Conservation (phyloP, 768 basidiomycete species). For the Boletales sp. region DNA sequence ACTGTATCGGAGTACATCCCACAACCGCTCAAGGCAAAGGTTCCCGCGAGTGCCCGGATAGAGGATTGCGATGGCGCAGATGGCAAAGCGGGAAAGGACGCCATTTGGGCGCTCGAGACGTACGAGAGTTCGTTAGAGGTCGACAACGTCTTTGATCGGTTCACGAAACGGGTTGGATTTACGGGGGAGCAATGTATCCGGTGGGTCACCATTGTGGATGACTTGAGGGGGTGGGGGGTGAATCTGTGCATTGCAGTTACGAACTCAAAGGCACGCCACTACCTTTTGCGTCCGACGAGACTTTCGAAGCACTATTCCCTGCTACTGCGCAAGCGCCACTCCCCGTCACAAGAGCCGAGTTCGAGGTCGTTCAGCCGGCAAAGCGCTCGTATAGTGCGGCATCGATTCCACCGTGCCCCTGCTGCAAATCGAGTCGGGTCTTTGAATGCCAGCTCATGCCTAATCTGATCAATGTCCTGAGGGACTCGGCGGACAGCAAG, state of each 20-base stretch:
- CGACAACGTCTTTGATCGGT: conserved; percentile 85
- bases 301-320: conserved; percentile 76
- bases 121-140: conserved; percentile 80
- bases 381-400: conserved; percentile 54
- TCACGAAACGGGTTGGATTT: conserved; percentile 64
- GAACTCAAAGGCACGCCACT: conserved; percentile 83
- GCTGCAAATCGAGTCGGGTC: conserved; percentile 62
- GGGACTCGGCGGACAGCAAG: conserved; percentile 25
- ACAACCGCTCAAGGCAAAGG: conserved; percentile 47
- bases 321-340: conserved; percentile 39
- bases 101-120: conserved; percentile 62
- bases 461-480: conserved; percentile 79
- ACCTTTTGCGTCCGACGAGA: conserved; percentile 75
- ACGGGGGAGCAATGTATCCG: conserved; percentile 85
- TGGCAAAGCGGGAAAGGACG: conserved; percentile 43
- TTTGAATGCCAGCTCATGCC: conserved; percentile 98
- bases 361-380: conserved; percentile 44
- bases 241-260: conserved; percentile 50
- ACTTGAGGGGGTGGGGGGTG: not conserved
- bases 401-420: conserved; percentile 59
- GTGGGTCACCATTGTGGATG: conserved; percentile 36
- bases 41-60: conserved; percentile 35
- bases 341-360: conserved; percentile 58
- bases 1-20: conserved; percentile 72
- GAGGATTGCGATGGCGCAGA: conserved; percentile 42